Conservation (phyloP, 768 basidiomycete genomes). For the Lactarius indigo region DNA sequence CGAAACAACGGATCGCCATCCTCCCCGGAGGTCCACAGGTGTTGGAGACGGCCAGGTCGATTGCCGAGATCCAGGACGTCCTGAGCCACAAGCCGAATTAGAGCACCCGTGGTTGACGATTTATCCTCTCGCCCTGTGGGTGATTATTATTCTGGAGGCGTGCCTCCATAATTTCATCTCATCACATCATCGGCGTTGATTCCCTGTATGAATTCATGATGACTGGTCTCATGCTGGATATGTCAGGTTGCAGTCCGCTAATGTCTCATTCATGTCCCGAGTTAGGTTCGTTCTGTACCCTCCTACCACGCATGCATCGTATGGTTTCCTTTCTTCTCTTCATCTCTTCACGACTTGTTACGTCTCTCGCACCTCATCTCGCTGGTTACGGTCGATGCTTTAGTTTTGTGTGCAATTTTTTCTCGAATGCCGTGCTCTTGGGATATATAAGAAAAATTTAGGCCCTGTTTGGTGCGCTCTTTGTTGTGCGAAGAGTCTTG, state of each 20-base stretch:
- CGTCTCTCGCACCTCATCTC: conserved; percentile 19
- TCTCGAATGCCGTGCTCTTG: not conserved
- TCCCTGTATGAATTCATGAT: conserved; percentile 19
- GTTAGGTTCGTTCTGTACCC: not conserved
- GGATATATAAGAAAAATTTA: not conserved
- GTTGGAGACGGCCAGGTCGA: conserved; percentile 63
- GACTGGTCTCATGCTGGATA: conserved; percentile 21
- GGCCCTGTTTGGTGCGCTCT: not conserved
- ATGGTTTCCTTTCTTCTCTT: not conserved
- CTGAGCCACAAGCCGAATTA: conserved; percentile 44
- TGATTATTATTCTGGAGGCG: conserved; percentile 13
- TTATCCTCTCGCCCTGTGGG: conserved; percentile 14
- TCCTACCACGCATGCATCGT: conserved; percentile 1
- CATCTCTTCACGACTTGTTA: conserved; percentile 17
- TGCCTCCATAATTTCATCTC: conserved; percentile 14
- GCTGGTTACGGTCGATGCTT: conserved; percentile 23
- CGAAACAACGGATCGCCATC: conserved; percentile 75
- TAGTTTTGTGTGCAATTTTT: conserved; percentile 8
- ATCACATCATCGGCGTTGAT: conserved; percentile 17
- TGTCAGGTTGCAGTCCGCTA: conserved; percentile 22
- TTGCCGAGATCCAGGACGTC: conserved; percentile 73
- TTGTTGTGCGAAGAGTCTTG: not conserved
- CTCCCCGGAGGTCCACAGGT: conserved; percentile 68
- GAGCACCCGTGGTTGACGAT: conserved; percentile 1
- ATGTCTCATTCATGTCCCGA: conserved; percentile 4